Conservation (phyloP, 176 grass and related monocot species). For the Secale cereale region DNA sequence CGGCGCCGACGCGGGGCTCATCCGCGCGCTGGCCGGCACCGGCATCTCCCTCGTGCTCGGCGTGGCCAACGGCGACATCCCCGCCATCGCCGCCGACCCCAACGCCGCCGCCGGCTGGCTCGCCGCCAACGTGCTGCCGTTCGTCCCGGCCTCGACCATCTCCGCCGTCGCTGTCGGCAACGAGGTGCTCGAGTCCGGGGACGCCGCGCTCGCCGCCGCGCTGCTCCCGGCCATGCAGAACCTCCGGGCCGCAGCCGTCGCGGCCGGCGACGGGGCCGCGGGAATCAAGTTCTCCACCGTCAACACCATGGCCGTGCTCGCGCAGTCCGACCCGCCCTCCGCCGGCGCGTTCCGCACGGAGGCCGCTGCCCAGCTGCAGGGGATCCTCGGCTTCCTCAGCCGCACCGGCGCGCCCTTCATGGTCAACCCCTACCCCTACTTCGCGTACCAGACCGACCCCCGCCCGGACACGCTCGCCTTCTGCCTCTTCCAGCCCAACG, state of each 20-base stretch:
- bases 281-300: constrained; percentile 74
- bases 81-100: constrained; percentile 69
- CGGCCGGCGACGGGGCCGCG: constrained; percentile 27
- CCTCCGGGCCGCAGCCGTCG: constrained; percentile 48
- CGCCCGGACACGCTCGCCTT: constrained; percentile 85
- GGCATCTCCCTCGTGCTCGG: constrained; percentile 66
- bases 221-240: constrained; percentile 95
- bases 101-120: constrained; percentile 68
- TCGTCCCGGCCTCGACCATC: constrained; percentile 46
- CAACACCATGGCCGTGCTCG: constrained; percentile 89
- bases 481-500: constrained; percentile 88
- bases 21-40: constrained; percentile 72
- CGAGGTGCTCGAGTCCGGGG: constrained; percentile 86
- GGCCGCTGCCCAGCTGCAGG: constrained; percentile 49
- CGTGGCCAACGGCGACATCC: constrained; percentile 92
- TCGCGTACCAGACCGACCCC: constrained; percentile 88
- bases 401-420: constrained; percentile 75
- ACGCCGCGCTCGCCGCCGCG: constrained; percentile 53
- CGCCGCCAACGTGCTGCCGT: constrained; percentile 74
- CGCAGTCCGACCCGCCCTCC: constrained; percentile 88
- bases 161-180: constrained; percentile 77
- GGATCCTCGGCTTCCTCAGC: constrained; percentile 70
- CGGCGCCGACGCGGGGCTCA: constrained; percentile 62
- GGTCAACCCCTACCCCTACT: constrained; percentile 97
- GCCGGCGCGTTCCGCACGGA: constrained; percentile 71